Conservation (phyloP, 306 rosid species). For the Vigna hirtella region DNA sequence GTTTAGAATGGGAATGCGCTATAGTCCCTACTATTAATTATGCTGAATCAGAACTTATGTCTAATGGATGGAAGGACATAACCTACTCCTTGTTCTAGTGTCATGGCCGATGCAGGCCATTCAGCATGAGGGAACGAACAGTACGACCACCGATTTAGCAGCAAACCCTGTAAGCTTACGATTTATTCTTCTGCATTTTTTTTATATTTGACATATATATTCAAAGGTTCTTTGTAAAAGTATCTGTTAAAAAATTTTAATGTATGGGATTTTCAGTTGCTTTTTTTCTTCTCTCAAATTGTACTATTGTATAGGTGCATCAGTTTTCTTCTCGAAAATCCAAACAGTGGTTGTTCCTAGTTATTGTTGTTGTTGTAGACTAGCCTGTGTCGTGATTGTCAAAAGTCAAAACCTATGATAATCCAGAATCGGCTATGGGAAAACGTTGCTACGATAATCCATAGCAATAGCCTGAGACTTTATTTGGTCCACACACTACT, state of each 20-base stretch:
- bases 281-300: slow-evolving; percentile 1
- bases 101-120: slow-evolving; percentile 37
- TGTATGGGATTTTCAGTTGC: slow-evolving; percentile 22
- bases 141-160: slow-evolving; percentile 15
- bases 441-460: neutral
- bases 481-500: neutral
- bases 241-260: slow-evolving; percentile 19
- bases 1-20: slow-evolving; percentile 80
- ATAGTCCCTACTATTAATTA: slow-evolving; percentile 69
- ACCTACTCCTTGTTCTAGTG: slow-evolving; percentile 9
- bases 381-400: neutral
- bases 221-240: slow-evolving; percentile 26
- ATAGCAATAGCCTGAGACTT: neutral
- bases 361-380: neutral
- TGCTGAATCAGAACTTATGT: neutral
- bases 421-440: neutral
- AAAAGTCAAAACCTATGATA: neutral
- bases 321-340: too few relatives aligned
- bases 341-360: neutral
- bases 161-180: slow-evolving; percentile 43
- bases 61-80: slow-evolving; percentile 23
- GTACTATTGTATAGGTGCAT: too few relatives aligned
- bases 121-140: slow-evolving; percentile 24
- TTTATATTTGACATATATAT: slow-evolving; percentile 8
- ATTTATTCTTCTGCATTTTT: slow-evolving; percentile 42